Evolutionary conservation across 306 rosid genomes (phyloP), one percentile per base, ranked within the genome.

Genomic region (Castanopsis chinensis): DNA sequence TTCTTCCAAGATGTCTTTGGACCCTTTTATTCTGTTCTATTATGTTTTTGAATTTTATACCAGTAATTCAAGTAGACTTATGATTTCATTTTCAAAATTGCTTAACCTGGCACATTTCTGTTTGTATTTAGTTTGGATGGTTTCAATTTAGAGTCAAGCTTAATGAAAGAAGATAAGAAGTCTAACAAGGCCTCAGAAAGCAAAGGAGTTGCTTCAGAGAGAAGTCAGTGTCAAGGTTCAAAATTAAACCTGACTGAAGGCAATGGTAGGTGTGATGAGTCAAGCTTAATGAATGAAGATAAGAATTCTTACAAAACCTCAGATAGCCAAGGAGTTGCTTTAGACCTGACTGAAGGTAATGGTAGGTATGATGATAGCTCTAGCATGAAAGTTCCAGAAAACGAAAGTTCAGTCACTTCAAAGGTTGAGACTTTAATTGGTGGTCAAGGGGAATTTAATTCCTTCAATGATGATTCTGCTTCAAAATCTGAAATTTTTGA

Each of bases 61-160:
- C 54, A 49, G 72, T 58, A 69, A 32, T 45, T 43, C 53, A 11
- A 77, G 69, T 67, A 75, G 17, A 76, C 77, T 76, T 32, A 49
- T 43, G 71, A 43, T 77, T 14, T 56, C 59, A 68, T 76, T 76
- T 63, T 78, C 23, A 70, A 60, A 61, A 25, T 72, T 75, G 69
- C 52, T 77, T 85, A 20, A 13, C 60, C 80, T 69, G 77, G 53
- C 32, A 64, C 60, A 53, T 78, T 8, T 67, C 27, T 45, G 78
- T 77, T 78, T 61, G 32, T 68, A 33, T 54, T 33, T 76, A 91
- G 97, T 81, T 82, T 92, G 85, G 97, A 89, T 78, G 78, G 80
- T 86, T 90, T 95, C 76, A 87, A 85, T 85, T 84, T 95, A 56
- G 92, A 90, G 60, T 83, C 84, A 43, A 82, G 83, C 76, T 71